Evolutionary conservation across 768 basidiomycete genomes (phyloP).

Genomic region (Podaxis rugospora): DNA sequence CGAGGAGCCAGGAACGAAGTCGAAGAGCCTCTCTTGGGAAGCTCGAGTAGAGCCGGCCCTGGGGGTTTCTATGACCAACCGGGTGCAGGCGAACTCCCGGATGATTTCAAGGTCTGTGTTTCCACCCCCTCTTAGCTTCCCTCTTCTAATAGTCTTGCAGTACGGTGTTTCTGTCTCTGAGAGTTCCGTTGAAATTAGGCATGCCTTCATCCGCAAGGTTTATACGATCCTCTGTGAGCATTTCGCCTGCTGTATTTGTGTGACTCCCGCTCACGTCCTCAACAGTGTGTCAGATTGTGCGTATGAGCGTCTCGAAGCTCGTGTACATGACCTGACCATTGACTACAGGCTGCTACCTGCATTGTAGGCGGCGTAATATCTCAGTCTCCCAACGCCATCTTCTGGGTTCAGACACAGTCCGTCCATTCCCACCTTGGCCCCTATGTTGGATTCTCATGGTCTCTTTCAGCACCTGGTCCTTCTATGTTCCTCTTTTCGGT

Average conservation of each 20-base stretch:
- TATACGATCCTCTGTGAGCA: slow-evolving; percentile 82
- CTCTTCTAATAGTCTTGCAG: slow-evolving; percentile 28
- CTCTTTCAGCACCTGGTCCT: slow-evolving; percentile 60
- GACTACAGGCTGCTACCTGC: slow-evolving; percentile 63
- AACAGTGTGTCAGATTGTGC: slow-evolving; percentile 70
- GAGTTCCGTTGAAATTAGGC: slow-evolving; percentile 71
- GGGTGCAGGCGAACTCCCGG: slow-evolving; percentile 68
- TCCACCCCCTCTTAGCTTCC: neutral
- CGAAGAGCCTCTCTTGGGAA: slow-evolving; percentile 55
- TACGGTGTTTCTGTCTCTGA: slow-evolving; percentile 81
- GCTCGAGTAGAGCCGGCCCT: slow-evolving; percentile 36
- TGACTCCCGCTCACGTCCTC: slow-evolving; percentile 4
- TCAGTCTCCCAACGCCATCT: slow-evolving; percentile 50
- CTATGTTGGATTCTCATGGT: neutral
- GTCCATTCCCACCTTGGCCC: slow-evolving; percentile 20
- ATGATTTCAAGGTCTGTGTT: slow-evolving; percentile 82
- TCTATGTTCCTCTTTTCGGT: slow-evolving; percentile 76
- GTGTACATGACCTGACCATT: neutral
- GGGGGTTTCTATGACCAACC: slow-evolving; percentile 74
- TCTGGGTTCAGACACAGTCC: slow-evolving; percentile 72
- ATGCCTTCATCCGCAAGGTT: slow-evolving; percentile 87
- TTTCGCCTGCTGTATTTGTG: neutral
- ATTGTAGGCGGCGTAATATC: slow-evolving; percentile 72
- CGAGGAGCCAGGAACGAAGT: slow-evolving; percentile 30
- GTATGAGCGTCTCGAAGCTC: slow-evolving; percentile 13